Evolutionary conservation across 768 basidiomycete species (phyloP).

Genomic region (Kwoniella europaea): DNA sequence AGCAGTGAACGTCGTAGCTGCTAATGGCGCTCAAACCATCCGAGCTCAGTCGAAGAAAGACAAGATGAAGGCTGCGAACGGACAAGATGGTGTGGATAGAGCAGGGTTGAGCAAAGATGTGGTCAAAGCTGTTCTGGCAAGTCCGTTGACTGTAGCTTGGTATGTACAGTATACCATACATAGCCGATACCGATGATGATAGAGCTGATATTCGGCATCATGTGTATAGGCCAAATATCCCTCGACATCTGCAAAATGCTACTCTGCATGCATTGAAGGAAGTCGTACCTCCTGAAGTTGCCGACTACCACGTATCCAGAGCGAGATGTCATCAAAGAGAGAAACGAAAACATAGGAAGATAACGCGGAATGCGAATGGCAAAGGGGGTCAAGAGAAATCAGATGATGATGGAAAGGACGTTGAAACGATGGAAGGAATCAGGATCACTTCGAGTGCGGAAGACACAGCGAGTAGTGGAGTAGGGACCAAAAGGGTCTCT

Average conservation of each 20-base stretch:
- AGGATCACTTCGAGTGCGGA: background rate
- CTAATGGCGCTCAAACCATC: conserved; percentile 26
- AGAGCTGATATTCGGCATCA: background rate
- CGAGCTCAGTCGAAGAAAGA: conserved; percentile 40
- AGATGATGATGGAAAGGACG: background rate
- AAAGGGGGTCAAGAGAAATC: background rate
- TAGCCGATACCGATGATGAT: background rate
- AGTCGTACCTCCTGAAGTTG: conserved; percentile 38
- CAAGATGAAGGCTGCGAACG: conserved; percentile 17
- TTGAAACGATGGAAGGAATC: background rate
- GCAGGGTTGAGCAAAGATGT: conserved; percentile 38
- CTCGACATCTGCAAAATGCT: conserved; percentile 42
- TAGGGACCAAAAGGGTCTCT: conserved; percentile 5
- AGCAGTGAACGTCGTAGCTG: background rate
- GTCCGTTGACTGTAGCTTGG: conserved; percentile 47
- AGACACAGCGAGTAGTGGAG: background rate
- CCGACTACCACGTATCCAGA: conserved; percentile 47
- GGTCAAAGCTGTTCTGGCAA: conserved; percentile 47
- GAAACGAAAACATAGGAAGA: conserved; percentile 23
- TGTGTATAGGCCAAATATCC: conserved; percentile 46
- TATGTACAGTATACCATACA: conserved; percentile 11
- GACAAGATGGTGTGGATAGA: conserved; percentile 15
- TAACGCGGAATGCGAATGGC: conserved; percentile 10
- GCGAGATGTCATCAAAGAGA: conserved; percentile 42
- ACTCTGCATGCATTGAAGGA: conserved; percentile 36